Percentiles rank a stretch among this genome's conserved stretches.
These are phyloP conservation scores for Fusarium xyrophilum DNA, from an alignment of 2,329 filamentous ascomycete genomes.

Conservation along the genomic window DNA sequence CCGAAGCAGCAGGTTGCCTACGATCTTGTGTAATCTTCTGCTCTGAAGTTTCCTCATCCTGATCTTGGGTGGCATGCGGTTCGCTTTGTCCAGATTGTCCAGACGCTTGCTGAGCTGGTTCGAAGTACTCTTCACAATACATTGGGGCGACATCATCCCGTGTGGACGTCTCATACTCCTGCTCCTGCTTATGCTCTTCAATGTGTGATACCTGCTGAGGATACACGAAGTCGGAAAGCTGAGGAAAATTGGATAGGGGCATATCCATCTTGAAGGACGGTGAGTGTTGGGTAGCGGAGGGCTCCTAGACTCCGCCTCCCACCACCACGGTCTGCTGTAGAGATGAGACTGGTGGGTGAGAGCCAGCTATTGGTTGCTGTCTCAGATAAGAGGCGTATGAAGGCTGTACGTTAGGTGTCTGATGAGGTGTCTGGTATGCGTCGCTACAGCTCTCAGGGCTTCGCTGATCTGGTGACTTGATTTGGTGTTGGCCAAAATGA, in stretches of 20 bases:
- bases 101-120: neutral
- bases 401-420: neutral
- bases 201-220: neutral
- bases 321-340: neutral
- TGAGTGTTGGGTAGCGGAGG: constrained; percentile 6
- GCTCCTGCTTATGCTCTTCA: neutral
- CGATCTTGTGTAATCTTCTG: neutral
- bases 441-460: neutral
- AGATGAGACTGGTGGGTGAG: neutral
- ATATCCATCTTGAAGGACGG: neutral
- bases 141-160: neutral
- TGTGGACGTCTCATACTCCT: neutral
- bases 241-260: neutral
- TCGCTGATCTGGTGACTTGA: neutral
- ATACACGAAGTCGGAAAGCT: neutral
- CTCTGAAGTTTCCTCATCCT: neutral
- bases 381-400: neutral
- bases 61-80: neutral
- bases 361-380: neutral
- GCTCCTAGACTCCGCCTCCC: constrained; percentile 19
- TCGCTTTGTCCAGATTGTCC: neutral
- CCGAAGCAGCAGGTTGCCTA: neutral
- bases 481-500: neutral
- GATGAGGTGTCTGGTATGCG: neutral
- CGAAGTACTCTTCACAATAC: constrained; percentile 6